Evolutionary conservation across 2,329 filamentous ascomycete species (phyloP), one percentile per base, ranked within the genome.

Genomic region (Didymella arachidicola): DNA sequence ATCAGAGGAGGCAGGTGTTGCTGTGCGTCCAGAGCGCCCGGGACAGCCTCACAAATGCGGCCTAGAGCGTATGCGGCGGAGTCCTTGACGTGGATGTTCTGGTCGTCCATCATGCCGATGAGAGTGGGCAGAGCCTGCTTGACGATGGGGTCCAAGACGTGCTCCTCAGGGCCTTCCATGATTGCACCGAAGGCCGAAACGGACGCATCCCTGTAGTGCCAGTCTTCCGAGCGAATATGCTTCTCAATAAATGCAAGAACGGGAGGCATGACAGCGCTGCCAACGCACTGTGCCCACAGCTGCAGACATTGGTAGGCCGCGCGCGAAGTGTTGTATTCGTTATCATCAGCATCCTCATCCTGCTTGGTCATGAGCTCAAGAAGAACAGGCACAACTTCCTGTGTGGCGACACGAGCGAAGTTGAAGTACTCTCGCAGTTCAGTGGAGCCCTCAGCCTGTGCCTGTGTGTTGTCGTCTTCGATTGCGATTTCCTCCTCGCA

Each of bases 401-500:
- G 88, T 44, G 93, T 94, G 44, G 95, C 95, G 62, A 99, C 91
- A 60, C 92, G 88, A 60, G 92, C 92, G 78, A 99, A 99, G 82
- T 96, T 96, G 83, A 95, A 97, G 80, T 95, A 96, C 14, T 92
- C 91, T 58, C 95, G 89, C 80, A 94, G 87, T 79, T 96, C 91
- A 56, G 92, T 89, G 18, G 89, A 87, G 72, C 87, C 92, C 72
- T 96, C 92, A 38, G 84, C 81, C 66, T 85, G 82, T 50, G 86
- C 83, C 80, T 91, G 88, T 65, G 88, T 85, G 78, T 99, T 99
- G 79, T 99, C 95, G 74, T 99, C 95, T 75, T 99, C 95, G 72
- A 99, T 98, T 65, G 90, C 90, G 70, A 97, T 94, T 79, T 99
- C 95, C 80, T 99, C 95, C 78, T 99, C 95, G 79, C 95, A 99